Evolutionary conservation across 2,329 filamentous ascomycete genomes (phyloP).

Genomic region (Cryphonectria parasitica): DNA sequence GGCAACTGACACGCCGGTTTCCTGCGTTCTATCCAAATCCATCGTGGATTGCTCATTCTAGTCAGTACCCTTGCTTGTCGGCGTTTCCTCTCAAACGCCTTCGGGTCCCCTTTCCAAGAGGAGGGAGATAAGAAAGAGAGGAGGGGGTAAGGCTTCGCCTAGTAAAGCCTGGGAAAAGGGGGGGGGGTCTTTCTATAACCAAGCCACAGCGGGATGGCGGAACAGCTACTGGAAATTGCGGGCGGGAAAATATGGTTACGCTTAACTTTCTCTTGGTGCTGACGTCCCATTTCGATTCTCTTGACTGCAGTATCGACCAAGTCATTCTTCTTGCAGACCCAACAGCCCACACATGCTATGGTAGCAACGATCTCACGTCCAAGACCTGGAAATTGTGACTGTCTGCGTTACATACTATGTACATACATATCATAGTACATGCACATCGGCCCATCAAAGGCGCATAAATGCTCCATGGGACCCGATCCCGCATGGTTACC

Average conservation of each 20-base stretch:
- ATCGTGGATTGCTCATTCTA: background rate
- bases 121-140: too few species aligned
- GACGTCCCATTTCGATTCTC: background rate
- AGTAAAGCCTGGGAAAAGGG: background rate
- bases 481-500: background rate
- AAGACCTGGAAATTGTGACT: background rate
- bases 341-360: background rate
- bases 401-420: background rate
- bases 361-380: background rate
- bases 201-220: background rate
- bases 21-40: background rate
- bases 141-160: background rate
- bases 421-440: background rate
- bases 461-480: background rate
- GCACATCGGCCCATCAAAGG: constrained; percentile 1
- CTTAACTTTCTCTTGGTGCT: background rate
- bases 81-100: background rate
- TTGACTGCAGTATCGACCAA: too few species aligned
- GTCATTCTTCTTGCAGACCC: too few species aligned
- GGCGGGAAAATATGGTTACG: constrained; percentile 1
- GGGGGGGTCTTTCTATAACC: background rate
- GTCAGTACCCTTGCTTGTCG: background rate
- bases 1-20: constrained; percentile 4
- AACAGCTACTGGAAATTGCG: constrained; percentile 1
- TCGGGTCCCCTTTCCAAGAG: too few species aligned